Percentiles rank a stretch among this genome's conserved stretches.
phyloP scores from a whole-genome alignment of 805 yeast species.

The Candida pini region DNA sequence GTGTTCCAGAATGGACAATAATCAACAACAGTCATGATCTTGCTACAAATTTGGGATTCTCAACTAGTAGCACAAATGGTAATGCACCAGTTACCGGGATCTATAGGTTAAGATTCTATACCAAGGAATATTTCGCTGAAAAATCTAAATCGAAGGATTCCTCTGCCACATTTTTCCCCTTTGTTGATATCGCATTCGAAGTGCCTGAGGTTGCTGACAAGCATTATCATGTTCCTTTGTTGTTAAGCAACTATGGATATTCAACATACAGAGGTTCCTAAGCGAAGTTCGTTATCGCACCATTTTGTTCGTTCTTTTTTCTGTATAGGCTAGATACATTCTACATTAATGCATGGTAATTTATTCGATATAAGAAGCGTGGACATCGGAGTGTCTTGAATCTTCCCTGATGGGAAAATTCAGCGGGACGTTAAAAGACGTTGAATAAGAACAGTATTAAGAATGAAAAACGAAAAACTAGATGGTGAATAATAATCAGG shows the following conservation, averaged over 20 bases:
- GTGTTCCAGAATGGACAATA: slow-evolving; percentile 60
- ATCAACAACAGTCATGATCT: slow-evolving; percentile 27
- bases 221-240: slow-evolving; percentile 87
- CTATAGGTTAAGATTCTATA: slow-evolving; percentile 72
- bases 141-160: slow-evolving; percentile 27
- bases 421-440: too few species aligned
- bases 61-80: slow-evolving; percentile 3
- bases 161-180: slow-evolving; percentile 69
- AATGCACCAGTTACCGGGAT: slow-evolving; percentile 43
- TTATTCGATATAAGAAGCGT: too few species aligned
- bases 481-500: background rate
- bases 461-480: too few species aligned
- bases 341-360: too few species aligned
- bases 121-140: slow-evolving; percentile 55
- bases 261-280: slow-evolving; percentile 78
- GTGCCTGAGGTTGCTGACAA: slow-evolving; percentile 62
- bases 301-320: background rate
- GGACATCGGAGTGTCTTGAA: too few species aligned
- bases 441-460: too few species aligned
- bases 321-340: background rate
- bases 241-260: slow-evolving; percentile 80
- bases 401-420: too few species aligned
- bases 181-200: slow-evolving; percentile 72
- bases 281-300: background rate
- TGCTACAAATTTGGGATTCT: slow-evolving; percentile 8